Evolutionary conservation across 805 yeast species (phyloP), one percentile per base, ranked within the genome.

Genomic region (Starmera caribaea): DNA sequence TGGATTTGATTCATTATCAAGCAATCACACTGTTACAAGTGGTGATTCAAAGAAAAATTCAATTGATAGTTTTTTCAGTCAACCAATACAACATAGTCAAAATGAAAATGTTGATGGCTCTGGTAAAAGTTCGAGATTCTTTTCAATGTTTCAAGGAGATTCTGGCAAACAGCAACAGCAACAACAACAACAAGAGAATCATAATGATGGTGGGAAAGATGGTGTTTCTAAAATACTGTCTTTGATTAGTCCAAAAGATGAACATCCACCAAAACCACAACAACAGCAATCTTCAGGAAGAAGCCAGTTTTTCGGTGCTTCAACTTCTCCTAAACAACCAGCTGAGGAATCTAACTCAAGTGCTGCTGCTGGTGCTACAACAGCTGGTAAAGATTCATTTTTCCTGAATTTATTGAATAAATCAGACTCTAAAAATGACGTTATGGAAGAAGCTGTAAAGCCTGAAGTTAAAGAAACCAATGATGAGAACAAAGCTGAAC

Each of bases 81-180:
- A 44, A 24, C 37, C 45, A 12, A 37, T 44, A 21, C 27, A 33
- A 33, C 17, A 16, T n/a, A 8, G 21, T 15, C 21, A 31, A 16
- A 12, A 9, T 31, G 33, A 31, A 31, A 8, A 6, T 15, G 12
- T n/a, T 11, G 15, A 21, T 24, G 27, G 32, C 5, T 31, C 39
- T 30, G 48, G 49, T 15, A 53, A 49, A 36, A 54, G 49, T 41
- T 54, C 59, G 7, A 53, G 53, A 37, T 54, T 54, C 42, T 46
- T 49, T 16, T 47, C 53, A n/a, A 47, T 54, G 43, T 54, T 54
- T 43, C 43, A 44, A 15, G 45, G 51, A 15, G 57, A 47, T n/a
- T 26, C 41, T 14, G 27, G 12, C 36, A 35, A 21, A 29, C 40
- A 16, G 26, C 36, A 11, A 12, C 28, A 32, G 7, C 33, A 4